Conservation (phyloP, 75 land plant species). For the Pseudotsuga menziesii region DNA sequence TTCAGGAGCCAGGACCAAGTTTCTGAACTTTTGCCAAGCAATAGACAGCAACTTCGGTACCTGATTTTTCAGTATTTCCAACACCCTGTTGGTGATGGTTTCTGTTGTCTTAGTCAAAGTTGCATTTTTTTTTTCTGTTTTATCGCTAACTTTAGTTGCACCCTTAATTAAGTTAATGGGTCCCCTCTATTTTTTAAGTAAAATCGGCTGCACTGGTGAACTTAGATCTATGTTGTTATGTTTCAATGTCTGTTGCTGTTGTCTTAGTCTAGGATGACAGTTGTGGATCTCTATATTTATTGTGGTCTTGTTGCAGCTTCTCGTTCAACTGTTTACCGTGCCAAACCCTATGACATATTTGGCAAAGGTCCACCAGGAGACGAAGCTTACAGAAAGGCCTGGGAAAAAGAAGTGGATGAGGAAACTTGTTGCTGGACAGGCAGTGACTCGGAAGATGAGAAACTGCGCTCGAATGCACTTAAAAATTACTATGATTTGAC, state of each 20-base stretch:
- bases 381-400: constrained; percentile 27
- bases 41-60: no score
- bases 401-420: constrained; percentile 42
- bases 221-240: neutral
- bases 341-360: constrained; percentile 31
- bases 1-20: no score
- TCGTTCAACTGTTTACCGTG: neutral
- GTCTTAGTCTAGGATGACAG: neutral
- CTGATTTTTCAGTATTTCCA: no score
- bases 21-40: no score
- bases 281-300: neutral
- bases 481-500: constrained; percentile 32
- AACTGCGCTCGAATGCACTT: constrained; percentile 7
- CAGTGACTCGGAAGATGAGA: constrained; percentile 18
- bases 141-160: no score
- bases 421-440: constrained; percentile 24
- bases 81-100: no score
- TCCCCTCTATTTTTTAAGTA: neutral
- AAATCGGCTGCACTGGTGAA: neutral
- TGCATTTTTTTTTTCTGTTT: no score
- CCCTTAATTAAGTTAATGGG: no score
- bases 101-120: no score
- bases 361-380: constrained; percentile 28
- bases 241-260: neutral
- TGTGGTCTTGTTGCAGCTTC: no score